phyloP scores from a whole-genome alignment of 139 green algal species.

The Volvox africanus region DNA sequence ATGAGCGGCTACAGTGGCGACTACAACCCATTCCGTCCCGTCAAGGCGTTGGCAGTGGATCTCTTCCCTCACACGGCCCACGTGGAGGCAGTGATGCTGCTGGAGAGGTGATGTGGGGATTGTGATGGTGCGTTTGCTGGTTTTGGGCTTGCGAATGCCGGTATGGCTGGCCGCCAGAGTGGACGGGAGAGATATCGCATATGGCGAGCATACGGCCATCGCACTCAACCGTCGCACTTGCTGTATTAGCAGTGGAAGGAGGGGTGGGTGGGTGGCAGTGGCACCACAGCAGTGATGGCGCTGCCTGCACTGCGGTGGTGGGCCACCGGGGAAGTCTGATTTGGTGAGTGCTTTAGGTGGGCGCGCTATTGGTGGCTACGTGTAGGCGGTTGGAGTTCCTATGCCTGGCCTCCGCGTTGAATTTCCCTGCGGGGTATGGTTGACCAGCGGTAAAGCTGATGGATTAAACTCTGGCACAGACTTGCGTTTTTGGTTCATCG shows the following conservation, averaged over 20 bases:
- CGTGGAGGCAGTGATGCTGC: constrained; percentile 84
- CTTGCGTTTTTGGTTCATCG: too few relatives aligned
- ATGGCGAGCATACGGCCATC: background rate
- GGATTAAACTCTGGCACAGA: background rate
- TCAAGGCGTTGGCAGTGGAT: constrained; percentile 76
- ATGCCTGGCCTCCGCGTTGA: background rate
- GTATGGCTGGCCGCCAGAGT: background rate
- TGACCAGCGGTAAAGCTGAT: background rate
- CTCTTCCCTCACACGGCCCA: constrained; percentile 92
- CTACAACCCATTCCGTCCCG: constrained; percentile 69
- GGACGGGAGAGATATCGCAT: background rate
- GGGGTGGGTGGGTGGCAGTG: background rate
- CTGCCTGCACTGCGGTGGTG: background rate
- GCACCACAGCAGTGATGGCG: background rate
- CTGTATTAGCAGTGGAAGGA: background rate
- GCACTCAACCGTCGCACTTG: too few relatives aligned
- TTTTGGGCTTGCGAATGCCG: too few relatives aligned
- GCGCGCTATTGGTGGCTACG: too few relatives aligned
- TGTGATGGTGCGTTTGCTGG: too few relatives aligned
- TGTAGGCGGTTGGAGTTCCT: too few relatives aligned
- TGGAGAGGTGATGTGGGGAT: constrained; percentile 59
- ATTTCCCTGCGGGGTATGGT: too few relatives aligned
- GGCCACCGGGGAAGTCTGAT: background rate
- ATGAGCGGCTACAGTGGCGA: background rate
- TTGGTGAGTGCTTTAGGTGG: too few relatives aligned